phyloP scores from a whole-genome alignment of 495 filamentous ascomycete genomes.

The Podospora comata region DNA sequence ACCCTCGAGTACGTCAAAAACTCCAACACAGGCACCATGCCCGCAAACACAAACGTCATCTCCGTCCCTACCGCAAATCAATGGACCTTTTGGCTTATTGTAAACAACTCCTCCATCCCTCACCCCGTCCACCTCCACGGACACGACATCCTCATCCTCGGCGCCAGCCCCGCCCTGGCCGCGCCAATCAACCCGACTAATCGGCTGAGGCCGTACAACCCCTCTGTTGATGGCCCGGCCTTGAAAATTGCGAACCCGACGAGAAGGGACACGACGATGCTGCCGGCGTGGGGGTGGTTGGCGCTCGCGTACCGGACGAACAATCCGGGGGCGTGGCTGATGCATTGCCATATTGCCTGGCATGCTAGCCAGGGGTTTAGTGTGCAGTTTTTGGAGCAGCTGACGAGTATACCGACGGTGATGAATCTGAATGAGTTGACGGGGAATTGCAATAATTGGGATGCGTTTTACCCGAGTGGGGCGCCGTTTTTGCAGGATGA shows the following conservation, averaged over 20 bases:
- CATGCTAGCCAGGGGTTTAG: slow-evolving; percentile 8
- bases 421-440: slow-evolving; percentile 24
- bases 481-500: slow-evolving; percentile 29
- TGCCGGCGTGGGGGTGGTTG: slow-evolving; percentile 38
- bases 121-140: slow-evolving; percentile 60
- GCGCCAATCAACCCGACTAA: slow-evolving; percentile 32
- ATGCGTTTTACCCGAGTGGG: slow-evolving; percentile 24
- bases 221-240: slow-evolving; percentile 19
- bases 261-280: slow-evolving; percentile 37
- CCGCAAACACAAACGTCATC: slow-evolving; percentile 31
- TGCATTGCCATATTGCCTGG: slow-evolving; percentile 53
- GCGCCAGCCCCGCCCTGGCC: slow-evolving; percentile 15
- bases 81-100: slow-evolving; percentile 38
- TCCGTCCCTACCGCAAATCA: slow-evolving; percentile 27
- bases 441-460: slow-evolving; percentile 28
- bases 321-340: slow-evolving; percentile 47
- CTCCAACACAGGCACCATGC: slow-evolving; percentile 29
- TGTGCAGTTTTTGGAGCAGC: slow-evolving; percentile 32
- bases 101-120: slow-evolving; percentile 31
- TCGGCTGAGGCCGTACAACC: slow-evolving; percentile 40
- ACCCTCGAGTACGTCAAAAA: slow-evolving; percentile 35
- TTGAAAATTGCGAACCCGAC: slow-evolving; percentile 41
- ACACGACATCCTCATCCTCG: slow-evolving; percentile 57
- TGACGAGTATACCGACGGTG: slow-evolving; percentile 22
- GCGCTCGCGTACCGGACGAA: slow-evolving; percentile 47